phyloP scores from a whole-genome alignment of 169 alveolate species.

The Plasmodium gallinaceum region DNA sequence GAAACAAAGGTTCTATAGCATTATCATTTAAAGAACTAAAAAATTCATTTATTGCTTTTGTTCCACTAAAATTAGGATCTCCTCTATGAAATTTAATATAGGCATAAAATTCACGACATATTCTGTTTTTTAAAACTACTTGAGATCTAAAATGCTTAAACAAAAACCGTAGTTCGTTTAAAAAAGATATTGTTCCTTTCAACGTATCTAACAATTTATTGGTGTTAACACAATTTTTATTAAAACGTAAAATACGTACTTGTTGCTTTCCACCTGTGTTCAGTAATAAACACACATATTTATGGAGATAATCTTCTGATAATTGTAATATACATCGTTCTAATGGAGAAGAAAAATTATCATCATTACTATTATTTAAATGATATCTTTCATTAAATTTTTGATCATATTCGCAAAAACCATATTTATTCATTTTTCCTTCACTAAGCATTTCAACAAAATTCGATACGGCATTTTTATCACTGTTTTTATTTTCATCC shows the following conservation, averaged over 20 bases:
- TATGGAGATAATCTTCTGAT: slow-evolving; percentile 34
- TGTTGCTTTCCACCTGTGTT: slow-evolving; percentile 49
- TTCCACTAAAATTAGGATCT: slow-evolving; percentile 72
- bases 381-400: slow-evolving; percentile 61
- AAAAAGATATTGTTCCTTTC: slow-evolving; percentile 65
- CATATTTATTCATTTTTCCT: slow-evolving; percentile 72
- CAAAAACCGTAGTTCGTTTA: slow-evolving; percentile 58
- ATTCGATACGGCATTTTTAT: slow-evolving; percentile 59
- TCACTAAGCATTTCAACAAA: slow-evolving; percentile 73
- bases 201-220: slow-evolving; percentile 64
- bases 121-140: slow-evolving; percentile 56
- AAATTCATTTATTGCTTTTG: slow-evolving; percentile 72
- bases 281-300: slow-evolving; percentile 45
- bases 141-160: slow-evolving; percentile 67
- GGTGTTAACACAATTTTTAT: slow-evolving; percentile 47
- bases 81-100: slow-evolving; percentile 71
- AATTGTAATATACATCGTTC: slow-evolving; percentile 55
- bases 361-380: slow-evolving; percentile 50
- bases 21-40: slow-evolving; percentile 68
- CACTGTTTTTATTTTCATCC: slow-evolving; percentile 17
- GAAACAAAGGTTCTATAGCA: slow-evolving; percentile 44
- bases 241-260: slow-evolving; percentile 63
- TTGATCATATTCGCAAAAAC: slow-evolving; percentile 73
- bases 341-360: slow-evolving; percentile 31
- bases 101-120: slow-evolving; percentile 58